phyloP scores from a whole-genome alignment of 108 stramenopile species.

The Epithemia pelagica region DNA sequence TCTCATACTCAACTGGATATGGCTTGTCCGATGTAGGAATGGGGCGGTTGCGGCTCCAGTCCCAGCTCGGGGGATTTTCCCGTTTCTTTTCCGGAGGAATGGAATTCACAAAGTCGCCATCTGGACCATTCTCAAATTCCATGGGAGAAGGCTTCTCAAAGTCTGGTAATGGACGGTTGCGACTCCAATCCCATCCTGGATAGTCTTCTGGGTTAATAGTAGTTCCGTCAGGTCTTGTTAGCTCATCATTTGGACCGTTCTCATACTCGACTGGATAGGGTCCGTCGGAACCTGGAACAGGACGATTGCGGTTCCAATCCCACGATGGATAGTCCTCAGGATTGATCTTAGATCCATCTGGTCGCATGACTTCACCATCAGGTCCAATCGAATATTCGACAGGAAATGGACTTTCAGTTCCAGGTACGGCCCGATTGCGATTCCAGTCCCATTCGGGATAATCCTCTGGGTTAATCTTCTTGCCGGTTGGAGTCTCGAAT shows the following conservation, averaged over 20 bases:
- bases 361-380: background rate
- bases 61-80: background rate
- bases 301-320: conserved; percentile 22
- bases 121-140: background rate
- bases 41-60: conserved; percentile 15
- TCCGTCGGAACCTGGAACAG: background rate
- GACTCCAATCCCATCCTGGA: conserved; percentile 17
- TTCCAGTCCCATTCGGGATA: conserved; percentile 7
- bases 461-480: background rate
- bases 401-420: conserved; percentile 2
- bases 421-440: conserved; percentile 5
- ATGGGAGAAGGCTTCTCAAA: background rate
- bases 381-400: background rate
- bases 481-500: background rate
- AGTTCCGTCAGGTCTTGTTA: background rate
- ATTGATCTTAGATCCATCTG: background rate
- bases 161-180: conserved; percentile 4
- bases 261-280: background rate
- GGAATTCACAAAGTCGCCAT: background rate
- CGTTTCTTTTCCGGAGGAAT: background rate
- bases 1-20: background rate
- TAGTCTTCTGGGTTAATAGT: background rate
- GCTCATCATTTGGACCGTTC: background rate
- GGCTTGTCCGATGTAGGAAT: background rate
- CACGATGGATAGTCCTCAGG: background rate